Evolutionary conservation across 495 filamentous ascomycete genomes (phyloP), one percentile per base, ranked within the genome.

Genomic region (Neurospora sp.): DNA sequence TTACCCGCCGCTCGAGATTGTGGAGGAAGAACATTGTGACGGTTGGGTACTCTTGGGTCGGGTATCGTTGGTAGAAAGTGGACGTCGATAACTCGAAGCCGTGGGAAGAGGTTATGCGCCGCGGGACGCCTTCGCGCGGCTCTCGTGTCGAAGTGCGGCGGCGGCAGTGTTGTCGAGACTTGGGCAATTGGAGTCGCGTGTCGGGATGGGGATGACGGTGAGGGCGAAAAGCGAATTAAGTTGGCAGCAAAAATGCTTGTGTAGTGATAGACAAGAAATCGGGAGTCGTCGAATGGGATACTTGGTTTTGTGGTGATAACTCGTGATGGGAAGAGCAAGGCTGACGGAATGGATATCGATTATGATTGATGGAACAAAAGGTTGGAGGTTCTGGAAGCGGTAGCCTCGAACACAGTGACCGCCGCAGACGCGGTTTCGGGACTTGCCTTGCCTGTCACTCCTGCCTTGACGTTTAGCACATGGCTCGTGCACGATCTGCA

Each of bases 1-100:
- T 92, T 75, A 99, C 95, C 75, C 90, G 88, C 77, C 94, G 93
- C 83, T 97, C 93, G 79, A 98, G 91, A 75, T 96, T 92, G 82
- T 97, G 91, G 78, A 99, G 91, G 85, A 99, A 99, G 81, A 98
- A 99, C 96, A 98, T 99, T 70, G 69, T 85, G 74, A 45, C 40
- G 22, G 68, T 45, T 41, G 12, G 3, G 68, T 69, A 14, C 5
- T 22, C 4, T 27, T 65, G 3, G n/a, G 40, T 48, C 69, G 69
- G 16, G 40, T 45, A 4, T 71, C 20, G 69, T 71, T 35, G 22
- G n/a, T 48, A 14, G 10, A 22, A 27, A 3, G 1, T 9, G 53
- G 7, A 4, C 27, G 27, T 65, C 53, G 27, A 37, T 18, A 35
- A 53, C 10, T 27, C 20, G 53, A 18, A 9, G 53, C 53, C 53